Percentiles rank a stretch among this genome's conserved stretches.
Conservation (phyloP, 2,329 filamentous ascomycete genomes). For the Cercospora zeina region DNA sequence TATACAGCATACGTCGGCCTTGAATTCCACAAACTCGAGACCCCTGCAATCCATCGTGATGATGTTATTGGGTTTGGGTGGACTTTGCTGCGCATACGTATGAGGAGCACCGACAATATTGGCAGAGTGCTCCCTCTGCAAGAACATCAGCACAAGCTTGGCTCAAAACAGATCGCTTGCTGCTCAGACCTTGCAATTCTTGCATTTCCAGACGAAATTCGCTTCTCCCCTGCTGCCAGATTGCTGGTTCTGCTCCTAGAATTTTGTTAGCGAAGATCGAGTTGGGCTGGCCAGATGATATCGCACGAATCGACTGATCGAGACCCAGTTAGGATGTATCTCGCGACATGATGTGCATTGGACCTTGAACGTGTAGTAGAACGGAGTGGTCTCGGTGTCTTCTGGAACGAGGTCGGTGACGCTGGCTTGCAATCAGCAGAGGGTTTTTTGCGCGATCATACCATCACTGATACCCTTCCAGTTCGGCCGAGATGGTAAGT, state of each 20-base stretch:
- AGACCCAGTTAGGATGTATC: conserved; percentile 80
- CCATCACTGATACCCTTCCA: conserved; percentile 59
- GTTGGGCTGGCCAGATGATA: neutral
- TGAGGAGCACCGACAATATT: conserved; percentile 74
- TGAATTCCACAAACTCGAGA: conserved; percentile 87
- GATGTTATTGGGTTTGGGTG: conserved; percentile 73
- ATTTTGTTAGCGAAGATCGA: neutral
- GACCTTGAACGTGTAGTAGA: conserved; percentile 97
- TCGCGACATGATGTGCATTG: conserved; percentile 98
- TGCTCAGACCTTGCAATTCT: conserved; percentile 80
- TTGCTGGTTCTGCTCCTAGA: conserved; percentile 82
- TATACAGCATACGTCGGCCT: conserved; percentile 66
- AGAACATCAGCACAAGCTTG: conserved; percentile 3
- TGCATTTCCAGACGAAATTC: conserved; percentile 99
- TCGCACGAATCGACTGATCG: conserved; percentile 83
- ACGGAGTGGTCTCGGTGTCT: conserved; percentile 78
- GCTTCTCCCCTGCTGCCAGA: conserved; percentile 92
- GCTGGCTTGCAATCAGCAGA: conserved; percentile 51
- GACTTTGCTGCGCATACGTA: conserved; percentile 69
- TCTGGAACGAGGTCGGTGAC: conserved; percentile 85
- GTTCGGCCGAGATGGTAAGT: conserved; percentile 66
- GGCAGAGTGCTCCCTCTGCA: conserved; percentile 78
- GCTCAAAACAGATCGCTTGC: neutral
- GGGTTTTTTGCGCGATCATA: neutral
- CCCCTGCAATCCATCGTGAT: conserved; percentile 93